A percentile compares a stretch with the other conserved stretches of the same genome.
Conservation (phyloP, 1,139 yeast species). For the Kluyveromyces sp. region DNA sequence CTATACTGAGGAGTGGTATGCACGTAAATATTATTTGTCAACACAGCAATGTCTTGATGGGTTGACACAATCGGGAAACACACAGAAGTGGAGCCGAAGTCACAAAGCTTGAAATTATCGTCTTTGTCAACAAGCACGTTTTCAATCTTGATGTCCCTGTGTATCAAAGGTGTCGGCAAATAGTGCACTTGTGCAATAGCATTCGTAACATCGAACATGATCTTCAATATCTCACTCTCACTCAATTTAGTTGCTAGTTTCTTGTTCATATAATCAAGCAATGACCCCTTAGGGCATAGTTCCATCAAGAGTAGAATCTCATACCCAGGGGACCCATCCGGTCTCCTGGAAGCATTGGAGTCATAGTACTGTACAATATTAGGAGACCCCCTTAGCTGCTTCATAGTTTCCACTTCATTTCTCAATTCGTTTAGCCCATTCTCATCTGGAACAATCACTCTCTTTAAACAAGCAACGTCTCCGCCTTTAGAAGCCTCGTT, state of each 20-base stretch:
- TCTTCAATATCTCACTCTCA: conserved; percentile 73
- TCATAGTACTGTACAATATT: conserved; percentile 86
- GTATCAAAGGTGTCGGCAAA: conserved; percentile 71
- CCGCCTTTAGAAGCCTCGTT: conserved; percentile 22
- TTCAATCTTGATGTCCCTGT: conserved; percentile 92
- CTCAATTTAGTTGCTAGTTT: conserved; percentile 71
- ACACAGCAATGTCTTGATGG: conserved; percentile 39
- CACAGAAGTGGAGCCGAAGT: conserved; percentile 86
- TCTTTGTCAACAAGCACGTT: conserved; percentile 75
- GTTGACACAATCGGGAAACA: conserved; percentile 38
- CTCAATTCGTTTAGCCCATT: conserved; percentile 58
- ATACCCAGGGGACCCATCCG: conserved; percentile 37
- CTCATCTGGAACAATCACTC: conserved; percentile 71
- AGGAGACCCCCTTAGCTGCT: conserved; percentile 65
- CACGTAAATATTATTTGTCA: conserved; percentile 77
- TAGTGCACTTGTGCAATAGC: conserved; percentile 90
- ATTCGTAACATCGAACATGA: conserved; percentile 72
- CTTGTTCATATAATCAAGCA: conserved; percentile 92
- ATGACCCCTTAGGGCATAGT: conserved; percentile 75
- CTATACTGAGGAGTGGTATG: conserved; percentile 98
- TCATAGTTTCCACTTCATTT: conserved; percentile 82
- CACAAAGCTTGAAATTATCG: conserved; percentile 76
- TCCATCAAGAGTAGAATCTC: conserved; percentile 94
- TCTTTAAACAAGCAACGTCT: conserved; percentile 57
- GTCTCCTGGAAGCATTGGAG: conserved; percentile 81